These are phyloP conservation scores for Nemania sp. DNA, from an alignment of 2,329 filamentous ascomycete genomes.

Conservation along the genomic window DNA sequence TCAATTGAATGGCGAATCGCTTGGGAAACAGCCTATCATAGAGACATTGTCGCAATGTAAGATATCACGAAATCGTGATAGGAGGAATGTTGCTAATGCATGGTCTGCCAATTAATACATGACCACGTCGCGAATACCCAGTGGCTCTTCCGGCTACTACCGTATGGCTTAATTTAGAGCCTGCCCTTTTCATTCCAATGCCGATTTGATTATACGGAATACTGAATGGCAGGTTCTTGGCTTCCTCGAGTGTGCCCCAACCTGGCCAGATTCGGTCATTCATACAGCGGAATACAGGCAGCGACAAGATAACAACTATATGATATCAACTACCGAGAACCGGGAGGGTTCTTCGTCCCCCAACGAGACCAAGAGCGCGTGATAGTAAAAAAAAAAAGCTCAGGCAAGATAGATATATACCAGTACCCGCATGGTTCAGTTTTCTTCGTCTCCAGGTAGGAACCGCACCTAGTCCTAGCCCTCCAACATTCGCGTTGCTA, in stretches of 20 bases:
- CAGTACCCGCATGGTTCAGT: not conserved
- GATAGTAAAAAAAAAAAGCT: not conserved
- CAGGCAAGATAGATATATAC: conserved; percentile 13
- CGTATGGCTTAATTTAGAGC: conserved; percentile 2
- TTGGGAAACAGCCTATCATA: too few relatives aligned
- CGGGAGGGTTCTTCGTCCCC: not conserved
- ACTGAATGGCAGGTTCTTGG: conserved; percentile 5
- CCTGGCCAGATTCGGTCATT: not conserved
- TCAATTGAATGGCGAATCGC: too few relatives aligned
- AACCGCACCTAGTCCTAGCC: not conserved
- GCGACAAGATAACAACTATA: conserved; percentile 7
- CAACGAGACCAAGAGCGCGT: not conserved
- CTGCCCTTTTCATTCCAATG: conserved; percentile 3
- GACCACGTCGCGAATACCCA: not conserved
- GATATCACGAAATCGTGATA: too few relatives aligned
- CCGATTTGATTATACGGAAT: conserved; percentile 2
- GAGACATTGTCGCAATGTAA: too few relatives aligned
- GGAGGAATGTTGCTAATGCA: not conserved
- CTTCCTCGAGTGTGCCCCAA: not conserved
- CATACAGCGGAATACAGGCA: conserved; percentile 1
- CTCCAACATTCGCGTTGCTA: not conserved
- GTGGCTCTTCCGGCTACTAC: not conserved
- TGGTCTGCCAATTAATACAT: conserved; percentile 3
- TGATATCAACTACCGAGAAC: conserved; percentile 19
- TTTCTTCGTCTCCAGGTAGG: not conserved